Evolutionary conservation across 495 filamentous ascomycete genomes (phyloP).

Genomic region (Penicillium herquei): DNA sequence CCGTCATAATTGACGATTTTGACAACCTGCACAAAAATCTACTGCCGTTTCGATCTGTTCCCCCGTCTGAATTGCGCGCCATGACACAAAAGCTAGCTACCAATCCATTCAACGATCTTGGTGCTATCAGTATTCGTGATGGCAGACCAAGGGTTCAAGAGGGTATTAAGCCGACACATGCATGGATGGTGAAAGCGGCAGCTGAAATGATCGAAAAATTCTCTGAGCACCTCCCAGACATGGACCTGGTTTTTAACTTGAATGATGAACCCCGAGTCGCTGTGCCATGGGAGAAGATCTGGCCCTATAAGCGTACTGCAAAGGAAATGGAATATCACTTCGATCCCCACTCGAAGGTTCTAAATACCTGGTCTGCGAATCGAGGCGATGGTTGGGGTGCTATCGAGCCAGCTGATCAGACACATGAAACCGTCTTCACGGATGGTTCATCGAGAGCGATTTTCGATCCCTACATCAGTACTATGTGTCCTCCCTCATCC

Average conservation of each 20-base stretch:
- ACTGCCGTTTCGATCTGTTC: conserved; percentile 69
- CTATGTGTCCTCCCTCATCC: conserved; percentile 57
- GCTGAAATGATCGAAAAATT: conserved; percentile 66
- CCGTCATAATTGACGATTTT: conserved; percentile 71
- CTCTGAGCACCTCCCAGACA: conserved; percentile 67
- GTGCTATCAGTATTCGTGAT: conserved; percentile 45
- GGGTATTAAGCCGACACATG: conserved; percentile 48
- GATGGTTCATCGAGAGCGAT: conserved; percentile 42
- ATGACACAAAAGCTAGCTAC: conserved; percentile 43
- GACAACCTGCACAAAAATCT: conserved; percentile 70
- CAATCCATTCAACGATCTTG: conserved; percentile 51
- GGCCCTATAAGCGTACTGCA: conserved; percentile 37
- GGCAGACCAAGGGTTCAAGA: conserved; percentile 44
- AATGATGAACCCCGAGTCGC: conserved; percentile 75
- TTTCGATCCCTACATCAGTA: conserved; percentile 49
- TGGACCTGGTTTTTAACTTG: conserved; percentile 80
- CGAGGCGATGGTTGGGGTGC: conserved; percentile 39
- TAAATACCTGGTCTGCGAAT: conserved; percentile 35
- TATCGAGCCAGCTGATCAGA: conserved; percentile 43
- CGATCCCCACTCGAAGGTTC: conserved; percentile 18
- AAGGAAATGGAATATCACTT: conserved; percentile 22
- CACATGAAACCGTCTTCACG: conserved; percentile 48
- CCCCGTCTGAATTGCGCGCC: conserved; percentile 57
- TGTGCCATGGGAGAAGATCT: conserved; percentile 61
- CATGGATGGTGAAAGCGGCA: conserved; percentile 59